These are phyloP conservation scores for Sporothrix mexicana DNA, from an alignment of 2,329 filamentous ascomycete genomes.

Conservation along the genomic window DNA sequence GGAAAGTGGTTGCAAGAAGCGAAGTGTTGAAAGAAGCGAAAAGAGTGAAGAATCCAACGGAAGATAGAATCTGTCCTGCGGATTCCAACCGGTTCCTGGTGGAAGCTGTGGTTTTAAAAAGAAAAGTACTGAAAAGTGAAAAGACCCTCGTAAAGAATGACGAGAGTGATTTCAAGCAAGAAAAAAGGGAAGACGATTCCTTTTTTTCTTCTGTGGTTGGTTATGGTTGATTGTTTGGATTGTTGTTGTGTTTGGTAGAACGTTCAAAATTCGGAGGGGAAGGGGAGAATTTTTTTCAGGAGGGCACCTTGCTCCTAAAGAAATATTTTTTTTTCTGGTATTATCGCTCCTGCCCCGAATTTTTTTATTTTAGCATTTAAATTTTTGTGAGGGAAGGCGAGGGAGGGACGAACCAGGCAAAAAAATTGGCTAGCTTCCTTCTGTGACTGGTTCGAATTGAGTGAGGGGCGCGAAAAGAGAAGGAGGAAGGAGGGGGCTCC, in stretches of 20 bases:
- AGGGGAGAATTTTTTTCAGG: slow-evolving; percentile 19
- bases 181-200: slow-evolving; percentile 24
- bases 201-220: slow-evolving; percentile 18
- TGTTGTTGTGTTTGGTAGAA: slow-evolving; percentile 22
- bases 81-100: slow-evolving; percentile 38
- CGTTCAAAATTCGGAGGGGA: slow-evolving; percentile 23
- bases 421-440: slow-evolving; percentile 28
- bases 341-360: slow-evolving; percentile 17
- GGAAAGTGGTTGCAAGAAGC: slow-evolving; percentile 40
- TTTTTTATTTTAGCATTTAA: slow-evolving; percentile 27
- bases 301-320: background rate
- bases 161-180: slow-evolving; percentile 17
- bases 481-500: background rate
- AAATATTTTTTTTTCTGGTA: slow-evolving; percentile 29
- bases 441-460: slow-evolving; percentile 12
- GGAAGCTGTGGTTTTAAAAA: slow-evolving; percentile 24
- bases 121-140: slow-evolving; percentile 2
- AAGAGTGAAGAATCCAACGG: slow-evolving; percentile 39
- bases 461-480: slow-evolving; percentile 12
- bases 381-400: slow-evolving; percentile 32
- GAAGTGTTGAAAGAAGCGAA: slow-evolving; percentile 43
- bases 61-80: slow-evolving; percentile 40
- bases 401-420: slow-evolving; percentile 28
- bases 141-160: slow-evolving; percentile 28
- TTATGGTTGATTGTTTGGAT: slow-evolving; percentile 11